A percentile compares a stretch with the other conserved stretches of the same genome.
phyloP scores from a whole-genome alignment of 2,329 filamentous ascomycete genomes.

The Pseudogymnoascus sp. region DNA sequence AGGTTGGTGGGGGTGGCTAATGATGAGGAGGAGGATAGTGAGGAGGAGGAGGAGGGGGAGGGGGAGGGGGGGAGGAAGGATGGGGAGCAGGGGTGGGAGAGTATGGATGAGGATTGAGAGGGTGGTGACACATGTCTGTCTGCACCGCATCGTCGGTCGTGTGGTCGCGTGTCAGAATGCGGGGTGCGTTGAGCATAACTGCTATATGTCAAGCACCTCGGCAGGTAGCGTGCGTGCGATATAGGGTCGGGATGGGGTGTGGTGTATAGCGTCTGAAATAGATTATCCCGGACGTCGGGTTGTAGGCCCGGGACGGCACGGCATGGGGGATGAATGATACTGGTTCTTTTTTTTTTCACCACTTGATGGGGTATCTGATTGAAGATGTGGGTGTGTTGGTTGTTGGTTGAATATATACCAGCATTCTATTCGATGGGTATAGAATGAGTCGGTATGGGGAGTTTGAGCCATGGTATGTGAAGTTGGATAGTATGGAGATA shows the following conservation, averaged over 20 bases:
- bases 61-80: slow-evolving; percentile 43
- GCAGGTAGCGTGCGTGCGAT: background rate
- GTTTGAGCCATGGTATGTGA: too few relatives aligned
- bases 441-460: background rate
- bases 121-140: background rate
- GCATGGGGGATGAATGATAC: background rate
- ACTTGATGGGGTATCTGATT: background rate
- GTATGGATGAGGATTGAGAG: slow-evolving; percentile 39
- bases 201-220: background rate
- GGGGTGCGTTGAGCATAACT: background rate
- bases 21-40: slow-evolving; percentile 57
- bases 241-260: background rate
- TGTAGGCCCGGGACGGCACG: background rate
- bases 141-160: background rate
- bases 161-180: background rate
- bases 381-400: background rate
- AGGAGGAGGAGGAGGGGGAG: slow-evolving; percentile 49
- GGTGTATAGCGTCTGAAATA: background rate
- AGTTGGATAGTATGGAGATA: too few relatives aligned
- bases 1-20: slow-evolving; percentile 66
- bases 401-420: background rate
- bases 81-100: slow-evolving; percentile 36
- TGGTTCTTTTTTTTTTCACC: background rate
- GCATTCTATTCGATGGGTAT: background rate
- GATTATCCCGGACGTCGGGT: background rate